Percentiles rank a stretch among this genome's conserved stretches.
Conservation (phyloP, 495 filamentous ascomycete genomes). For the Penicillium crystallinum region DNA sequence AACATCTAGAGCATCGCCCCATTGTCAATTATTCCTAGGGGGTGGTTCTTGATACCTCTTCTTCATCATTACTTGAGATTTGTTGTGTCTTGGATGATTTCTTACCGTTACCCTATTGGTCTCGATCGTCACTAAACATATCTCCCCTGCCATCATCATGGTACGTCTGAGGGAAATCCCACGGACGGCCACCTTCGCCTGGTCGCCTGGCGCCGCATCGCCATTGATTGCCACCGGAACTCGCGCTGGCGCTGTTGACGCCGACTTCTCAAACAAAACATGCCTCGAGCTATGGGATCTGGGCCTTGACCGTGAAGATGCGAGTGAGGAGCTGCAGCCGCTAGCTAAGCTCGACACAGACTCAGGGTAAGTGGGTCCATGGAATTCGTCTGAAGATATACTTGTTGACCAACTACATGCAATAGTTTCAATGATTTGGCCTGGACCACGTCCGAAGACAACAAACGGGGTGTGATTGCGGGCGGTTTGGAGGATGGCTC, state of each 20-base stretch:
- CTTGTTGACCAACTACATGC: slow-evolving; percentile 7
- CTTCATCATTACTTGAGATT: slow-evolving; percentile 7
- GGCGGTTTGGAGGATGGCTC: slow-evolving; percentile 94
- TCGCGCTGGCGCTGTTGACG: slow-evolving; percentile 87
- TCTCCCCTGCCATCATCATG: slow-evolving; percentile 55
- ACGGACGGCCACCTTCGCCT: slow-evolving; percentile 93
- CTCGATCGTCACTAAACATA: slow-evolving; percentile 19
- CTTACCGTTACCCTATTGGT: slow-evolving; percentile 13
- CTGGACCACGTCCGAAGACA: slow-evolving; percentile 76
- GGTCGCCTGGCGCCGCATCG: slow-evolving; percentile 71
- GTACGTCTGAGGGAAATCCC: slow-evolving; percentile 92
- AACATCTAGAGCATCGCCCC: slow-evolving; percentile 21
- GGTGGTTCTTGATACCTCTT: slow-evolving; percentile 13
- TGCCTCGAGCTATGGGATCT: slow-evolving; percentile 97
- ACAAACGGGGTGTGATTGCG: slow-evolving; percentile 81
- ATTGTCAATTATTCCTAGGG: slow-evolving; percentile 25
- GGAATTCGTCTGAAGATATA: neutral
- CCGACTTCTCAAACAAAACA: slow-evolving; percentile 95
- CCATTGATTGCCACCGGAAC: slow-evolving; percentile 94
- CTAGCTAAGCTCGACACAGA: slow-evolving; percentile 78
- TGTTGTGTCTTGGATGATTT: slow-evolving; percentile 10
- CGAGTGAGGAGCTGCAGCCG: slow-evolving; percentile 78
- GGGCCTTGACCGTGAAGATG: slow-evolving; percentile 64
- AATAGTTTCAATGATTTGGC: slow-evolving; percentile 92
- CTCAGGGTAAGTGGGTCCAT: slow-evolving; percentile 61